Conservation (phyloP, 768 basidiomycete genomes). For the Lactarius sp. region DNA sequence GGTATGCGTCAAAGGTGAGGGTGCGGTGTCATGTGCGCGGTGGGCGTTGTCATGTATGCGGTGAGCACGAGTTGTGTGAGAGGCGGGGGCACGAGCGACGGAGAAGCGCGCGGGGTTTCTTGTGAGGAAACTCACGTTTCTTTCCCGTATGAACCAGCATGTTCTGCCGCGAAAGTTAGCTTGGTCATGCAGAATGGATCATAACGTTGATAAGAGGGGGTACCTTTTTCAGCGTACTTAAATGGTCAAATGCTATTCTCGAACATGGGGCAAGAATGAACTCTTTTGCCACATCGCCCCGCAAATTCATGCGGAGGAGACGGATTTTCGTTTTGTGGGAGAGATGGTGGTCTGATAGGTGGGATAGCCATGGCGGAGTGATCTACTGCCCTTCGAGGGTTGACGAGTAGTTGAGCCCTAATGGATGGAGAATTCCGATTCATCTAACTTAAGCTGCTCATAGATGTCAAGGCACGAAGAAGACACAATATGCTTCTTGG, state of each 20-base stretch:
- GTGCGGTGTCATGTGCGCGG: conserved; percentile 45
- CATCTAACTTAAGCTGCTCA: conserved; percentile 17
- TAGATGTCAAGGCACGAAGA: conserved; percentile 6
- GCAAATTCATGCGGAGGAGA: conserved; percentile 2
- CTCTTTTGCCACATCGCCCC: conserved; percentile 37
- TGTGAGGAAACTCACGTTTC: conserved; percentile 50
- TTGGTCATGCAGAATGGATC: conserved; percentile 24
- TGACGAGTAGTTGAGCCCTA: conserved; percentile 17
- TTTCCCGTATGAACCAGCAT: conserved; percentile 81
- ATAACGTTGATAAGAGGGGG: conserved; percentile 25
- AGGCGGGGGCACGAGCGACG: conserved; percentile 46
- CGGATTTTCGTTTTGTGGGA: conserved; percentile 15
- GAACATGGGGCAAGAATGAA: conserved; percentile 79
- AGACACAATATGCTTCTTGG: neutral
- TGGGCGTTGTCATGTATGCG: conserved; percentile 36
- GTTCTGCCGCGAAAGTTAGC: conserved; percentile 44
- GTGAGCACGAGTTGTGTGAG: conserved; percentile 43
- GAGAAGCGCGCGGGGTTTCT: neutral
- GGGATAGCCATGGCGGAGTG: conserved; percentile 14
- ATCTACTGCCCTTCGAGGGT: conserved; percentile 14
- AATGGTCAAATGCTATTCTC: conserved; percentile 69
- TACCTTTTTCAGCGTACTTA: conserved; percentile 73
- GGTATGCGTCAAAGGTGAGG: conserved; percentile 59
- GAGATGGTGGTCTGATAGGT: conserved; percentile 19
- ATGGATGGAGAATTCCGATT: neutral